Evolutionary conservation across 1,139 yeast species (phyloP), one percentile per base, ranked within the genome.

Genomic region (Debaryomyces sp.): DNA sequence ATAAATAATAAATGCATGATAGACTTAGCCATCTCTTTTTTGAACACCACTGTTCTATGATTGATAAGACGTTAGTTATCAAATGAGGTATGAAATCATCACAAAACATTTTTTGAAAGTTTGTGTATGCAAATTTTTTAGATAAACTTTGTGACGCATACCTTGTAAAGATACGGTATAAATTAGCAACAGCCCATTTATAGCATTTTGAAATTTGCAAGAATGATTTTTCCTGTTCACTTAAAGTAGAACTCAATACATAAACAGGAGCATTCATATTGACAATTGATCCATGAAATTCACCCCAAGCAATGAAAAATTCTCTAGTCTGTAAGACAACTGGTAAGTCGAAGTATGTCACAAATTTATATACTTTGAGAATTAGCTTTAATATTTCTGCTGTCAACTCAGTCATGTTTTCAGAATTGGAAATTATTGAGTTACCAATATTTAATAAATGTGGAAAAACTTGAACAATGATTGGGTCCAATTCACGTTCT

Each of bases 181-280:
- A 67, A 62, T 90, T 90, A 32, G 90, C 91, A 59, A 85, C 84
- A 0, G 96, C 82, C 97, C 99, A 92, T 66, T 94, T 94, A 67
- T 90, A 89, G 53, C 94, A 81, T 66, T 90, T 92, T 32, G 79
- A 66, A 39, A 74, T 61, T 56, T 76, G 78, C 13, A 74, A 59
- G 46, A 68, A 62, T 44, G 68, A 59, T 53, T 66, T 69, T 44
- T 75, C 80, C 50, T 64, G 67, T 47, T 74, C 78, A 34, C 63
- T 53, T 5, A 59, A 48, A 30, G 54, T 49, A 12, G 64, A 48
- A 33, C 58, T 50, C 50, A 77, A 57, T 1, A 82, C 76, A 49
- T 77, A 75, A 3, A 52, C 42, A 2, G 96, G 90, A 6, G 87
- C 70, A 1, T 74, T 73, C 71, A 82, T 78, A 54, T 82, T 84